phyloP scores from a whole-genome alignment of 2,329 filamentous ascomycete species.

The Samsoniella hepiali region DNA sequence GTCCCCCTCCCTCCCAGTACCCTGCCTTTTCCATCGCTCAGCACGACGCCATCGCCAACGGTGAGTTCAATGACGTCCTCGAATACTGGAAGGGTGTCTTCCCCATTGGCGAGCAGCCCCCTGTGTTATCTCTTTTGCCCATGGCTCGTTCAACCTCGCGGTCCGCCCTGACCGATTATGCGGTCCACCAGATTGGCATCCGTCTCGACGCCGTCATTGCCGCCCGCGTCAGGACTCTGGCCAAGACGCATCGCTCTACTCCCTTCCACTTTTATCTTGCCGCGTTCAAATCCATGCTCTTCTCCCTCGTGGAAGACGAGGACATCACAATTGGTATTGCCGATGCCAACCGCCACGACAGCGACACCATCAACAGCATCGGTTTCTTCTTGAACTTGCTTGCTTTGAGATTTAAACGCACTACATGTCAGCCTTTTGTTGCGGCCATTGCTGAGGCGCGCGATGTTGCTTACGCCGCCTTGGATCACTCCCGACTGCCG shows the following conservation, averaged over 20 bases:
- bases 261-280: conserved; percentile 47
- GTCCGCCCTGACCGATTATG: conserved; percentile 15
- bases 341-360: conserved; percentile 38
- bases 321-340: conserved; percentile 47
- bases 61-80: too few relatives aligned
- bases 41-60: too few relatives aligned
- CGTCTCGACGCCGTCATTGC: conserved; percentile 19
- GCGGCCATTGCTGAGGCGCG: background rate
- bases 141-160: too few relatives aligned
- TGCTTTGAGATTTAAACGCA: conserved; percentile 24
- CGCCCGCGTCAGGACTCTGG: background rate
- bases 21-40: too few relatives aligned
- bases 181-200: too few relatives aligned
- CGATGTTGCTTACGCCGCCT: background rate
- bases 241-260: conserved; percentile 22
- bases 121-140: too few relatives aligned
- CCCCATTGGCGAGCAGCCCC: too few relatives aligned
- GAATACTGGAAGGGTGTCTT: too few relatives aligned
- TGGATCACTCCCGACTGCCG: background rate
- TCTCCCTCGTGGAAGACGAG: conserved; percentile 29
- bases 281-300: conserved; percentile 37
- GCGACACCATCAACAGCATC: conserved; percentile 36
- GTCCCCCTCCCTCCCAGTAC: too few relatives aligned
- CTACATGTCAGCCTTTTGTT: background rate
- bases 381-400: conserved; percentile 50